Base-by-base conservation (phyloP, 2,329 filamentous ascomycete species). In the Ophiostoma angusticollis region DNA sequence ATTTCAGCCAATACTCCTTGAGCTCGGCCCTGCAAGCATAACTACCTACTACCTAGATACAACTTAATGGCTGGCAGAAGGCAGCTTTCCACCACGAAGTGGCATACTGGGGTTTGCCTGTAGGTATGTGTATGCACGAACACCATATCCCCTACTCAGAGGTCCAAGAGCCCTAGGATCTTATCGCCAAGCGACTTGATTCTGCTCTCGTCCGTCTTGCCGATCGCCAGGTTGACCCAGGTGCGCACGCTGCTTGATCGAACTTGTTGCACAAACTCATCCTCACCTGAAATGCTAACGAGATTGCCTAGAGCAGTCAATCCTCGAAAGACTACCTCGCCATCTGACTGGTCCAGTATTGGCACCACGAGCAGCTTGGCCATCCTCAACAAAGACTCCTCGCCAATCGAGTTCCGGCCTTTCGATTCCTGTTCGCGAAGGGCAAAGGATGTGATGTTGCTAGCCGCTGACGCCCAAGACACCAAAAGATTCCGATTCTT, bases 241-340 rank as follows among this genome's bases (percentile, higher is more conserved):
- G 49, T 48, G 5, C 57, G 53, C 7, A 64, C 60, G 1, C 58
- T 60, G 4, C 35, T 35, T 4, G 39, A 28, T 9, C 33, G 42
- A 5, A 43, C 25, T 3, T 24, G 27, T 7, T 34, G 17, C 2
- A 31, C 33, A 36, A 60, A 60, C 12, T 56, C 62, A n/a, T 76
- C 67, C 12, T 82, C 35, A 4, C 37, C 43, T 3, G 41, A 34
- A 3, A 48, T 42, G 37, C 45, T 42, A 13, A 33, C 67, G 43
- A 93, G 55, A 1, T 87, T 98, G 0, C 91, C 93, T 1, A 89
- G 60, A 0, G 84, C 84, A 6, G 93, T 83, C 6, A 96, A 67
- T 0, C 76, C 75, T 17, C 91, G 76, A 55, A 87, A 96, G 4
- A 91, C 61, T 0, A 84, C 83, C 55, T 96, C 91, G 0, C 78